Evolutionary conservation across 1,284 basidiomycete species (phyloP).

Genomic region (Porogramme epimiltina): DNA sequence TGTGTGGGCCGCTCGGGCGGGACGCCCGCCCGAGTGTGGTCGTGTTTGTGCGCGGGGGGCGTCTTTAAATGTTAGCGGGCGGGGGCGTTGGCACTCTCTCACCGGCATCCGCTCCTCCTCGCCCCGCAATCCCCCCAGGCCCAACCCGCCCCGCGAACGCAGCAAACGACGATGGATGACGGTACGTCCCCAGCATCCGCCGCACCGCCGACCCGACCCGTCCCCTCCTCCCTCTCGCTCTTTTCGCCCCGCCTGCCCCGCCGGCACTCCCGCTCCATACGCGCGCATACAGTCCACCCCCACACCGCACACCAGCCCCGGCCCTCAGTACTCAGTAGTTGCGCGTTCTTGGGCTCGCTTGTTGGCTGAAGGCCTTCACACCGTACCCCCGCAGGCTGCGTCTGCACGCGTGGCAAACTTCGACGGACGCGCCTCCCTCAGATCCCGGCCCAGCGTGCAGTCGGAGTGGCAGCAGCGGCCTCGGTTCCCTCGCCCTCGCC

Average conservation of each 20-base stretch:
- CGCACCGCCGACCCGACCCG: slow-evolving; percentile 40
- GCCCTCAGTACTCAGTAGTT: slow-evolving; percentile 3
- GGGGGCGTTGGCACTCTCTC: slow-evolving; percentile 13
- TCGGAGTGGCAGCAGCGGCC: slow-evolving; percentile 14
- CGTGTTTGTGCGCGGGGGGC: slow-evolving; percentile 28
- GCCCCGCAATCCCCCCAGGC: slow-evolving; percentile 13
- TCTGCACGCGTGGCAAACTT: slow-evolving; percentile 17
- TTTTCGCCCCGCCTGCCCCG: slow-evolving; percentile 36
- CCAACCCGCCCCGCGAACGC: not conserved
- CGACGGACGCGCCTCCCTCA: slow-evolving; percentile 25
- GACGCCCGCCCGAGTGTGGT: slow-evolving; percentile 29
- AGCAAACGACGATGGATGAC: slow-evolving; percentile 66
- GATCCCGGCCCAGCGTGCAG: too few species aligned
- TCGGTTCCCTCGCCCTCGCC: slow-evolving; percentile 16
- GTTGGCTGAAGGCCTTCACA: slow-evolving; percentile 36
- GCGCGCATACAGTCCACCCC: slow-evolving; percentile 13
- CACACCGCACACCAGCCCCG: slow-evolving; percentile 12
- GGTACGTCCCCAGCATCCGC: slow-evolving; percentile 80
- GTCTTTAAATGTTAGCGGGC: slow-evolving; percentile 15
- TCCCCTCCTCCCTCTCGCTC: slow-evolving; percentile 33
- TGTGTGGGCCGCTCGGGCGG: not conserved
- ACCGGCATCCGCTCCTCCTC: slow-evolving; percentile 19
- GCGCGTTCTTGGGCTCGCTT: slow-evolving; percentile 21
- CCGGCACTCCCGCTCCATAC: slow-evolving; percentile 18
- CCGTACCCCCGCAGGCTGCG: slow-evolving; percentile 14